These are phyloP conservation scores for Mastigamoeba balamuthi DNA, from an alignment of 78 protist species.

Conservation along the genomic window DNA sequence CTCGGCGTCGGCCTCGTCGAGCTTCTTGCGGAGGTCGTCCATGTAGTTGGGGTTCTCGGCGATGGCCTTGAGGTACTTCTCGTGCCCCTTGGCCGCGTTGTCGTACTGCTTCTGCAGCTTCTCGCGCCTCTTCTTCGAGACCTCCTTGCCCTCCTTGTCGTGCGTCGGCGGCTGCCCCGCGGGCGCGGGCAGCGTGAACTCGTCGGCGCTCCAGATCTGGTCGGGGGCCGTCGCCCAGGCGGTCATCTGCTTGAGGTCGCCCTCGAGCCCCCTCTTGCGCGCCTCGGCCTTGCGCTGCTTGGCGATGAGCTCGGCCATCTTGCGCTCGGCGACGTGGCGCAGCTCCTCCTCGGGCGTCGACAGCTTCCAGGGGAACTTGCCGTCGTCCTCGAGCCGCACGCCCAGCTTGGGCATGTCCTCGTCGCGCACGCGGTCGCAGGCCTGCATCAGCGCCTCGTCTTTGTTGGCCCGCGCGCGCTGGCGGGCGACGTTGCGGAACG, in stretches of 20 bases:
- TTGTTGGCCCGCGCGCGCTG: neutral
- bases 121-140: constrained; percentile 18
- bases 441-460: constrained; percentile 4
- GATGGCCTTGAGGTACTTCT: too few species aligned
- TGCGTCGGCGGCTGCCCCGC: constrained; percentile 54
- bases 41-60: too few species aligned
- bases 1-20: too few species aligned
- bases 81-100: constrained; percentile 13
- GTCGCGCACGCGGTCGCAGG: constrained; percentile 30
- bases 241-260: constrained; percentile 20
- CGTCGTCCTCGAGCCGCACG: constrained; percentile 25
- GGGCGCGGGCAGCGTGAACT: constrained; percentile 24
- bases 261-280: constrained; percentile 12
- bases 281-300: constrained; percentile 4
- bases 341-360: constrained; percentile 16
- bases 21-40: too few species aligned
- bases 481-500: constrained; percentile 32
- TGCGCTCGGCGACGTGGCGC: constrained; percentile 14
- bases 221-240: constrained; percentile 17
- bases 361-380: constrained; percentile 25
- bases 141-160: constrained; percentile 32
- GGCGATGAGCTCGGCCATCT: neutral
- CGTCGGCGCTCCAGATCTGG: constrained; percentile 11
- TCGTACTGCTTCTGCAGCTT: constrained; percentile 29
- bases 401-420: constrained; percentile 43